These are phyloP conservation scores for Ophryocystis elektroscirrha DNA, from an alignment of 169 alveolate genomes.

Conservation along the genomic window DNA sequence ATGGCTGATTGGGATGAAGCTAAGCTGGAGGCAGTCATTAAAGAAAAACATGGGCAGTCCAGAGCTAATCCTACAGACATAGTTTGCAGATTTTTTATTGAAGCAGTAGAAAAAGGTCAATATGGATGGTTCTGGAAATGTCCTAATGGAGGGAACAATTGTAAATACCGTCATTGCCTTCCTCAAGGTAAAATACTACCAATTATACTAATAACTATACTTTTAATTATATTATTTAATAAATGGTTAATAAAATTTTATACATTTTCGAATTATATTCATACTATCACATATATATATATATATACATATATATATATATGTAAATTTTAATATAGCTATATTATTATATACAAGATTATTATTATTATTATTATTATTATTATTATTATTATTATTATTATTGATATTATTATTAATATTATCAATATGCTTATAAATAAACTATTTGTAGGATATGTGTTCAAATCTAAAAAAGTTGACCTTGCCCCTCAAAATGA, in stretches of 20 bases:
- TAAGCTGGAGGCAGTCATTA: constrained; percentile 32
- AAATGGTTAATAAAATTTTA: background rate
- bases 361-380: background rate
- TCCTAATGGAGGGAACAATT: constrained; percentile 91
- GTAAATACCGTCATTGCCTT: constrained; percentile 84
- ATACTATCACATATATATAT: background rate
- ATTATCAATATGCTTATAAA: too few relatives aligned
- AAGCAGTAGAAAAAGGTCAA: constrained; percentile 75
- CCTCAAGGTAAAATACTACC: constrained; percentile 73
- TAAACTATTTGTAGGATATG: background rate
- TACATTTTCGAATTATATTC: too few relatives aligned
- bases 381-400: background rate
- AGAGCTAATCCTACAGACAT: constrained; percentile 46
- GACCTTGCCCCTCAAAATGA: background rate
- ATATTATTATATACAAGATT: background rate
- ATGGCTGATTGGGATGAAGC: constrained; percentile 36
- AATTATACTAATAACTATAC: constrained; percentile 31
- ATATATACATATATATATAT: background rate
- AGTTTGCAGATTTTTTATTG: constrained; percentile 75
- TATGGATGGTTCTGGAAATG: constrained; percentile 98
- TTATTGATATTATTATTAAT: too few relatives aligned
- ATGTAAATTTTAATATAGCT: background rate
- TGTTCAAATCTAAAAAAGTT: background rate
- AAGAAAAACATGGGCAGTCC: constrained; percentile 36
- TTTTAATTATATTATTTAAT: background rate